Evolutionary conservation across 176 grass and related monocot species (phyloP).

Genomic region (Lolium rigidum): DNA sequence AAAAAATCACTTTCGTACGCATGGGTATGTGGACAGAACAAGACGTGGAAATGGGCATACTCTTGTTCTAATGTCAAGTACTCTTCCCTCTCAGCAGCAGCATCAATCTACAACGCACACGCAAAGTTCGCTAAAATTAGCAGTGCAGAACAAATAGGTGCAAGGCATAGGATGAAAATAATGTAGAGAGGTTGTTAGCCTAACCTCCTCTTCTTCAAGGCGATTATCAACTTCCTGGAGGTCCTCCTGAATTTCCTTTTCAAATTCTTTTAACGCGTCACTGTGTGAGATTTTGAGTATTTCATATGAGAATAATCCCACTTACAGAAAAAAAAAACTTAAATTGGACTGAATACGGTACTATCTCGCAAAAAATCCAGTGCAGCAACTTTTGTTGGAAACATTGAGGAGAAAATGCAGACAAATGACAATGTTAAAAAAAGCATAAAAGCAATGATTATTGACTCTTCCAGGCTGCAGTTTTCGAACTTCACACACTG

Average conservation of each 20-base stretch:
- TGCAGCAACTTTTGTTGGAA: neutral
- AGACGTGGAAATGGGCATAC: constrained; percentile 36
- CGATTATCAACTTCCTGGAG: constrained; percentile 78
- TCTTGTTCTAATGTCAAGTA: constrained; percentile 82
- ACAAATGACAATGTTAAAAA: neutral
- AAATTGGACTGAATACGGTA: neutral
- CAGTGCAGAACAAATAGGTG: constrained; percentile 1
- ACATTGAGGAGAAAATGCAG: neutral
- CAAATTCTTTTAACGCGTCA: constrained; percentile 95
- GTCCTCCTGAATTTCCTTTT: constrained; percentile 94
- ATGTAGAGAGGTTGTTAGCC: constrained; percentile 24
- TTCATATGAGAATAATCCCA: constrained; percentile 2
- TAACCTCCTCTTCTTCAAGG: constrained; percentile 92
- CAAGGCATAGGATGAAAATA: neutral
- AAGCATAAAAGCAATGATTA: neutral
- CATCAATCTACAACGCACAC: constrained; percentile 74
- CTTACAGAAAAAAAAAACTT: neutral
- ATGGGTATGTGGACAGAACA: constrained; percentile 5
- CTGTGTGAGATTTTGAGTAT: constrained; percentile 45
- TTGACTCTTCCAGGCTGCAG: neutral
- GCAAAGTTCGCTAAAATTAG: constrained; percentile 37
- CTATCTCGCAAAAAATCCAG: neutral
- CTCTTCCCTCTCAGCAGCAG: constrained; percentile 90
- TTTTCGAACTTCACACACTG: constrained; percentile 9
- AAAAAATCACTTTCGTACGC: constrained; percentile 25